phyloP scores from a whole-genome alignment of 2,329 filamentous ascomycete species.

The Neofusicoccum laricinum region DNA sequence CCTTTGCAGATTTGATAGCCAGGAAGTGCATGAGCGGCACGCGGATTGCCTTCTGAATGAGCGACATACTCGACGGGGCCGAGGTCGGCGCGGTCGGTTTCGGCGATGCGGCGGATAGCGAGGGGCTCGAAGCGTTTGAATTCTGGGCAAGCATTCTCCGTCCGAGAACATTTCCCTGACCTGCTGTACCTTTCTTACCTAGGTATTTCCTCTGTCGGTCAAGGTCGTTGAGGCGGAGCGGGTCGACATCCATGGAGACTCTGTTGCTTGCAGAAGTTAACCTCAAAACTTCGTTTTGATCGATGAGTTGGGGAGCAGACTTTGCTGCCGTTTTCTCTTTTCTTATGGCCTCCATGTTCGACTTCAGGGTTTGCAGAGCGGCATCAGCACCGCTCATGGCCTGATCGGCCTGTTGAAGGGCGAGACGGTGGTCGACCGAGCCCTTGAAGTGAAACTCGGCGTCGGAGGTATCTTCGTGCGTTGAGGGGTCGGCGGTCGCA shows the following conservation, averaged over 20 bases:
- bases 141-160: not conserved
- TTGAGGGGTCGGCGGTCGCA: slow-evolving; percentile 38
- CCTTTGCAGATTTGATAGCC: slow-evolving; percentile 49
- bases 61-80: slow-evolving; percentile 26
- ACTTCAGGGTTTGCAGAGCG: slow-evolving; percentile 58
- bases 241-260: slow-evolving; percentile 26
- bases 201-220: not conserved
- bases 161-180: slow-evolving; percentile 5
- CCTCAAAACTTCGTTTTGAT: slow-evolving; percentile 22
- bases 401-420: slow-evolving; percentile 50
- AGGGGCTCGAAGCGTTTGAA: slow-evolving; percentile 7
- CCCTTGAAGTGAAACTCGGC: slow-evolving; percentile 55
- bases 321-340: slow-evolving; percentile 61
- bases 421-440: slow-evolving; percentile 56
- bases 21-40: slow-evolving; percentile 52
- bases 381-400: slow-evolving; percentile 57
- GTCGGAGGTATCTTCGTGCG: slow-evolving; percentile 40
- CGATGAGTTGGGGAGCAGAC: slow-evolving; percentile 30
- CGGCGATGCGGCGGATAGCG: slow-evolving; percentile 9
- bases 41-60: slow-evolving; percentile 39
- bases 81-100: slow-evolving; percentile 36
- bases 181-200: not conserved
- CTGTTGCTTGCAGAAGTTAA: slow-evolving; percentile 22
- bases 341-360: slow-evolving; percentile 57
- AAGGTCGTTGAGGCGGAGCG: not conserved